Evolutionary conservation across 2,329 filamentous ascomycete genomes (phyloP).

Genomic region (Colletotrichum siamense): DNA sequence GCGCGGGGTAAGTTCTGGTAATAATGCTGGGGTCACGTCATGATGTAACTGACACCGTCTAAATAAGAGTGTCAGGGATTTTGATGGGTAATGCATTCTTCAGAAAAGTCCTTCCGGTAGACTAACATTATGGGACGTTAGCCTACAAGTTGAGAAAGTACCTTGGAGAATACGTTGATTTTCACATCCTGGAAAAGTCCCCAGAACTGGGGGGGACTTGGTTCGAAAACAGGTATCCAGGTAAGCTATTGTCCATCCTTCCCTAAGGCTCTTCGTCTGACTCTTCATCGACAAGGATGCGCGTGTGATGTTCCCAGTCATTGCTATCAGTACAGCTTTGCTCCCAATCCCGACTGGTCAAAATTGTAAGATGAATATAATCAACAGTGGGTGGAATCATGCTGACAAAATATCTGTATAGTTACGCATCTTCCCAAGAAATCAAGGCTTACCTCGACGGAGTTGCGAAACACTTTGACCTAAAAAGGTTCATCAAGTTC

Average conservation of each 20-base stretch:
- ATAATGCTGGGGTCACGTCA: background rate
- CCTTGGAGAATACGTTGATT: background rate
- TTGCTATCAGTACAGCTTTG: background rate
- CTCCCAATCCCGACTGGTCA: background rate
- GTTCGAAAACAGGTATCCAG: background rate
- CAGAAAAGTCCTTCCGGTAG: background rate
- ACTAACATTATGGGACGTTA: background rate
- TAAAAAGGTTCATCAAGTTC: background rate
- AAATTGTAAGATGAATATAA: background rate
- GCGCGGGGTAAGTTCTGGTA: background rate
- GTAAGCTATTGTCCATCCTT: background rate
- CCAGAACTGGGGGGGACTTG: background rate
- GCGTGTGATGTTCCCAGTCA: background rate
- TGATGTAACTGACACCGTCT: background rate
- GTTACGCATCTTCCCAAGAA: background rate
- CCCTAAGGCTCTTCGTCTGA: rapidly evolving
- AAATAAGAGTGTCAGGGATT: background rate
- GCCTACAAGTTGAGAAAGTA: background rate
- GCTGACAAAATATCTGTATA: background rate
- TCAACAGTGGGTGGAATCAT: no score
- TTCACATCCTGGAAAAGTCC: background rate
- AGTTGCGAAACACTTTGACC: background rate
- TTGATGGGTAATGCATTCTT: background rate
- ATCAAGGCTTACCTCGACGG: background rate
- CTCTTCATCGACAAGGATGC: background rate